Base-by-base conservation (phyloP, 2,329 filamentous ascomycete genomes). In the Cercospora zeae-maydis region DNA sequence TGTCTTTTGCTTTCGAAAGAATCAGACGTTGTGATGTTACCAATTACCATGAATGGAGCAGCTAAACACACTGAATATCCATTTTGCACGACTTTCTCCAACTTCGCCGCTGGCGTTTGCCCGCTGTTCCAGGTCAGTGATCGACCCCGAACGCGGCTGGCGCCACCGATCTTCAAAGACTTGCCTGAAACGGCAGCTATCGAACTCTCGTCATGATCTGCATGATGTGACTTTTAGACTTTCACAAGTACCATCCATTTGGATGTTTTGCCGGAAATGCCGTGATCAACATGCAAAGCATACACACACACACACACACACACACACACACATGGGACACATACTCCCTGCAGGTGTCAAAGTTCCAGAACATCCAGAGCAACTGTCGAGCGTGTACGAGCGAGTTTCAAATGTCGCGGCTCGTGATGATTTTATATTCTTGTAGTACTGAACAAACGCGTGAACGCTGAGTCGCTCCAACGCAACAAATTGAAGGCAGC, bases 191-290 rank as follows among this genome's bases (percentile, higher is more conserved):
- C 34, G 36, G 37, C 21, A 57, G 54, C 54, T 57, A 3, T 42
- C 21, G n/a, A 19, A 5, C 11, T 37, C 36, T 42, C 54, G 54
- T 57, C 54, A 57, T 57, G 54, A 57, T 57, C 54, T 45, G 54
- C 54, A 33, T 11, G 21, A 11, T 45, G 13, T n/a, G 16, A 4
- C 34, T 21, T 45, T 53, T 60, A 30, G 27, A 42, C 16, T 60
- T 55, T 24, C 13, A 14, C 24, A 34, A 1, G 36, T 59, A n/a
- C n/a, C 36, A 31, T 36, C 33, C 13, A 9, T 57, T 45, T 27
- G 34, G 24, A 11, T 37, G n/a, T 13, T 57, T 39, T 39, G 27
- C 54, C 54, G 54, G 10, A 4, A 42, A 57, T 57, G 54, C 54
- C 54, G 54, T 57, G 54, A 57, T 45, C 54, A 16, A 14, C 54